These are phyloP conservation scores for Aspergillus jensenii DNA, from an alignment of 2,329 filamentous ascomycete genomes.

Conservation along the genomic window DNA sequence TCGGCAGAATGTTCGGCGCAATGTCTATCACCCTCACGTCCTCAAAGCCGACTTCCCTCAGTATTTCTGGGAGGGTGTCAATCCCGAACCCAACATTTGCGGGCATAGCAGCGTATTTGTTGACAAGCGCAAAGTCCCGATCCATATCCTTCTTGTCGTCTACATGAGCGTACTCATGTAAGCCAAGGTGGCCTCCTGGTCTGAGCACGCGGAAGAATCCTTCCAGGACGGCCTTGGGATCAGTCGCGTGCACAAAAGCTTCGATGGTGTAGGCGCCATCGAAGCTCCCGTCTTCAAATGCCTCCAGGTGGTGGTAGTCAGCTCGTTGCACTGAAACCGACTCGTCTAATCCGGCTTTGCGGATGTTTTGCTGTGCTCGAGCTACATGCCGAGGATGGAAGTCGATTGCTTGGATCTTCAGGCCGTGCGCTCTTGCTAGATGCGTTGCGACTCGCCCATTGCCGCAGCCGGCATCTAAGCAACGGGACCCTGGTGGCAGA, in stretches of 20 bases:
- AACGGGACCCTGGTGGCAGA: conserved; percentile 35
- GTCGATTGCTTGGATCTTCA: conserved; percentile 51
- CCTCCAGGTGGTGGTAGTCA: conserved; percentile 55
- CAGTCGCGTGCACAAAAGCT: conserved; percentile 55
- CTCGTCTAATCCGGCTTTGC: conserved; percentile 14
- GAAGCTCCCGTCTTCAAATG: conserved; percentile 38
- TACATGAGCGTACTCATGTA: conserved; percentile 51
- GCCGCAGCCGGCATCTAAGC: conserved; percentile 24
- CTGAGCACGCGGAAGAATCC: conserved; percentile 51
- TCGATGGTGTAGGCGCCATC: conserved; percentile 59
- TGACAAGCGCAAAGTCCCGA: conserved; percentile 39
- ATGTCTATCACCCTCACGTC: conserved; percentile 47
- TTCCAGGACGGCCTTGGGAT: conserved; percentile 44
- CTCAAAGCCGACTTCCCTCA: conserved; percentile 45
- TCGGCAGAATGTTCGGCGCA: conserved; percentile 50
- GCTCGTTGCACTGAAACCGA: conserved; percentile 40
- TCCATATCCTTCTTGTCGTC: conserved; percentile 27
- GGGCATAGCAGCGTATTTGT: conserved; percentile 49
- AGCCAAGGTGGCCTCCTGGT: conserved; percentile 48
- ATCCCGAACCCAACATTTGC: conserved; percentile 38
- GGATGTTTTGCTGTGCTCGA: conserved; percentile 46
- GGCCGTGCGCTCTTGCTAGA: conserved; percentile 43
- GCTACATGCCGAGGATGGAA: conserved; percentile 45
- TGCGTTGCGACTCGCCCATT: conserved; percentile 50
- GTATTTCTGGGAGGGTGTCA: conserved; percentile 36